phyloP scores from a whole-genome alignment of 2,329 filamentous ascomycete species.

The Emmonsiellopsis sp. region DNA sequence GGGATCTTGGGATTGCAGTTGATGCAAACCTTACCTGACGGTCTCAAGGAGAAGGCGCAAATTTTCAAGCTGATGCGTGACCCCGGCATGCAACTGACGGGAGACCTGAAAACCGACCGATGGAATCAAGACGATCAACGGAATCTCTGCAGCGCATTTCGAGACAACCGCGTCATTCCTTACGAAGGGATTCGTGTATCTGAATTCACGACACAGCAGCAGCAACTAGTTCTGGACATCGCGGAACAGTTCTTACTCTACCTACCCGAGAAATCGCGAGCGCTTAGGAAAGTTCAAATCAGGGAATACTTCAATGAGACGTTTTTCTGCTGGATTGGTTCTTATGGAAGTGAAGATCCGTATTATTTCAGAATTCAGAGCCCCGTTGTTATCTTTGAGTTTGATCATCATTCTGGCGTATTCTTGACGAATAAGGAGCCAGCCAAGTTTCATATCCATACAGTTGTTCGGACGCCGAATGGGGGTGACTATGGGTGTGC shows the following conservation, averaged over 20 bases:
- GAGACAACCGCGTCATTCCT: constrained; percentile 68
- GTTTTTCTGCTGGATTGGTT: constrained; percentile 69
- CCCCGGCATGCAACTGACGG: constrained; percentile 50
- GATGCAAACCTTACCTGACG: constrained; percentile 53
- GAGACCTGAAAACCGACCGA: constrained; percentile 43
- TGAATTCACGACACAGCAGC: constrained; percentile 36
- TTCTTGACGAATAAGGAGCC: constrained; percentile 66
- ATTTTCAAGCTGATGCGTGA: constrained; percentile 55
- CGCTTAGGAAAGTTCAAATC: constrained; percentile 47
- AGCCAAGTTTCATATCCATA: constrained; percentile 72
- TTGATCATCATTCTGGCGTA: constrained; percentile 72
- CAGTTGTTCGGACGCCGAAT: constrained; percentile 1
- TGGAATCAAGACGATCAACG: constrained; percentile 78
- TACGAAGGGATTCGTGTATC: constrained; percentile 58
- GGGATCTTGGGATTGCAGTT: constrained; percentile 56
- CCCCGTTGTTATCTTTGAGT: constrained; percentile 65
- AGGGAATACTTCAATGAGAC: constrained; percentile 56
- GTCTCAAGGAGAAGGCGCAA: constrained; percentile 44
- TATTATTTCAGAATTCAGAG: constrained; percentile 75
- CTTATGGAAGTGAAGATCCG: constrained; percentile 55
- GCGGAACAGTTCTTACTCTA: constrained; percentile 60
- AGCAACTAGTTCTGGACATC: constrained; percentile 49
- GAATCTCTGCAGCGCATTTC: constrained; percentile 67
- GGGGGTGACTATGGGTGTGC: constrained; percentile 56
- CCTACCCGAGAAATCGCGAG: constrained; percentile 49